Percentiles rank a stretch among this genome's conserved stretches.
phyloP scores from a whole-genome alignment of 2,329 filamentous ascomycete genomes.

The Aureobasidium sp. region DNA sequence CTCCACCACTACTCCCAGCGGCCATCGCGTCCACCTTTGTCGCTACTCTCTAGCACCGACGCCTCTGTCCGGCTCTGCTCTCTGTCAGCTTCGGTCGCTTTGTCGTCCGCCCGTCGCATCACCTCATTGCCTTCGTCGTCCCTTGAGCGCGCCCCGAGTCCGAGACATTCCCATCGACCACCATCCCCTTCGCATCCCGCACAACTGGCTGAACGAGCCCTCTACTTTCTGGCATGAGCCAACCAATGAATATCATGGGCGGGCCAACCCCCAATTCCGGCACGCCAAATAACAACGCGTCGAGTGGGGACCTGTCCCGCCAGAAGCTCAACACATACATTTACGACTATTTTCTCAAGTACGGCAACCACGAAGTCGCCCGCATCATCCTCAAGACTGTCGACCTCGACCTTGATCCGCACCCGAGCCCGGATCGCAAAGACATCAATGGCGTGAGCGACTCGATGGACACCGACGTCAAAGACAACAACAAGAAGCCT shows the following conservation, averaged over 20 bases:
- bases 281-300: constrained; percentile 14
- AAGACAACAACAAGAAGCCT: constrained; percentile 63
- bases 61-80: neutral
- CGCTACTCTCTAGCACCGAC: neutral
- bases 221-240: constrained; percentile 35
- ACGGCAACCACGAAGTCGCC: constrained; percentile 76
- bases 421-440: constrained; percentile 51
- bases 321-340: constrained; percentile 70
- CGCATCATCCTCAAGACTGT: constrained; percentile 54
- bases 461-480: constrained; percentile 62
- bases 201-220: constrained; percentile 11
- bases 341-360: constrained; percentile 84
- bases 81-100: neutral
- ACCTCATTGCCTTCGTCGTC: neutral
- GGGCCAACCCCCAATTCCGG: constrained; percentile 27
- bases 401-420: constrained; percentile 41
- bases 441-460: constrained; percentile 62
- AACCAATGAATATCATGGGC: constrained; percentile 52
- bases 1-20: neutral
- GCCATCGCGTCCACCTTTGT: neutral
- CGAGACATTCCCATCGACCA: constrained; percentile 2
- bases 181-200: constrained; percentile 1
- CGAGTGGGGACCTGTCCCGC: constrained; percentile 34
- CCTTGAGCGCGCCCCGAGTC: constrained; percentile 1
- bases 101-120: neutral